Base-by-base conservation (phyloP, 352 stramenopile species). In the Phytophthora tubulina region DNA sequence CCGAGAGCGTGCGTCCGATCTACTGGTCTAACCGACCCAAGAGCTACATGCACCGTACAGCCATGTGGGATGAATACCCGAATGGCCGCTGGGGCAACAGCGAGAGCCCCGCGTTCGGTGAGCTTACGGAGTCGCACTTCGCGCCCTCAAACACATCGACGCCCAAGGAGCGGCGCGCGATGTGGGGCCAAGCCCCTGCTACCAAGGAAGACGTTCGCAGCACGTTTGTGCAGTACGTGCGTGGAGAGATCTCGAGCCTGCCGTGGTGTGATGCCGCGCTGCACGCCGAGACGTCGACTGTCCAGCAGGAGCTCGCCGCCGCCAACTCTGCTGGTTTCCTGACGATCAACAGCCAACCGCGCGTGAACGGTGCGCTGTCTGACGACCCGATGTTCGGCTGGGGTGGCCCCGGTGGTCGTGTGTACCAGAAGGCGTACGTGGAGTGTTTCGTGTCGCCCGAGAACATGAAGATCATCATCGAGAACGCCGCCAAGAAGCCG, bases 401-500 rank as follows among this genome's bases (percentile, higher is more conserved):
- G 98, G 98, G 98, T 66, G 97, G 97, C 10, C 76, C 82, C 30
- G 96, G 96, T 57, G 98, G 98, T 36, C 92, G 90, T 50, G 97
- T 99, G 41, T 99, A 99, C 84, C 98, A 99, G 81, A 99, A 99
- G 84, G 97, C 96, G 27, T 99, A 99, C 81, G 93, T 99, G 63
- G 98, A 99, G 85, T 99, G 96, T 79, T 99, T 99, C 77, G 92
- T 97, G 55, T 98, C 91, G 57, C 97, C 97, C 6, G 86, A 97
- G 58, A 94, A 95, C 67, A 89, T 97, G 77, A 95, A 95, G 75
- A 91, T 90, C 67, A 91, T 97, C 64, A 97, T 97, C 30, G 88
- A 97, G 15, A 90, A 91, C 31, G 89, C 86, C 10, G 76, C 91
- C 6, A 84, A 84, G 70, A 90, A 99, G 77, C 79, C 71, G 54